These are phyloP conservation scores for Arthrobotrys megalospora DNA, from an alignment of 2,329 filamentous ascomycete genomes.

Conservation along the genomic window DNA sequence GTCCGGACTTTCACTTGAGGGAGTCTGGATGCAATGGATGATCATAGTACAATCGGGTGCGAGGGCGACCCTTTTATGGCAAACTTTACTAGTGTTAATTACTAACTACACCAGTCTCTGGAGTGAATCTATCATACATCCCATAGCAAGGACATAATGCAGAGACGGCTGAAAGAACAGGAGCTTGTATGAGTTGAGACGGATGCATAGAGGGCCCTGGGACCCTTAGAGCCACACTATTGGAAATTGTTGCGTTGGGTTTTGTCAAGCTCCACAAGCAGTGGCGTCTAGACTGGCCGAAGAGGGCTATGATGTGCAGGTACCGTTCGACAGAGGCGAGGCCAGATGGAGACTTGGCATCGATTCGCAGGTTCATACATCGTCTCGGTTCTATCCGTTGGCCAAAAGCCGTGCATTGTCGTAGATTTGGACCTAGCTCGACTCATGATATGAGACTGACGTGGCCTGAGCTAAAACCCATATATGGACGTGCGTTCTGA, in stretches of 20 bases:
- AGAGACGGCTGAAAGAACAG: not conserved
- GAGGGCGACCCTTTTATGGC: slow-evolving; percentile 19
- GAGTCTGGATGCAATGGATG: slow-evolving; percentile 10
- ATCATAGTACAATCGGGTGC: not conserved
- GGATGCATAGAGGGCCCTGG: not conserved
- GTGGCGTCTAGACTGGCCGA: slow-evolving; percentile 33
- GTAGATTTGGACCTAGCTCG: slow-evolving; percentile 15
- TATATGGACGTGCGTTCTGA: not conserved
- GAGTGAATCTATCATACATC: not conserved
- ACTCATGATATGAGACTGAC: slow-evolving; percentile 11
- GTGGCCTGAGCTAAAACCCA: slow-evolving; percentile 12
- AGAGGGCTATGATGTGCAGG: slow-evolving; percentile 31
- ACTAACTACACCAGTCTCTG: not conserved
- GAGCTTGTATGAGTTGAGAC: not conserved
- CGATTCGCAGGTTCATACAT: not conserved
- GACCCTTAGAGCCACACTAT: slow-evolving; percentile 9
- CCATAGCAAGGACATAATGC: not conserved
- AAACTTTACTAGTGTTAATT: not conserved
- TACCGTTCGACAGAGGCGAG: slow-evolving; percentile 35
- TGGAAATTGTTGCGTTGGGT: slow-evolving; percentile 16
- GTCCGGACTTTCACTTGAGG: not conserved
- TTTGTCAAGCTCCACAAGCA: slow-evolving; percentile 9
- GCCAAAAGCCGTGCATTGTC: not conserved
- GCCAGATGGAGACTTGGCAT: slow-evolving; percentile 21
- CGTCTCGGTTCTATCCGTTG: slow-evolving; percentile 17